These are phyloP conservation scores for Penicillium psychrosexuale DNA, from an alignment of 2,329 filamentous ascomycete genomes.

Conservation along the genomic window DNA sequence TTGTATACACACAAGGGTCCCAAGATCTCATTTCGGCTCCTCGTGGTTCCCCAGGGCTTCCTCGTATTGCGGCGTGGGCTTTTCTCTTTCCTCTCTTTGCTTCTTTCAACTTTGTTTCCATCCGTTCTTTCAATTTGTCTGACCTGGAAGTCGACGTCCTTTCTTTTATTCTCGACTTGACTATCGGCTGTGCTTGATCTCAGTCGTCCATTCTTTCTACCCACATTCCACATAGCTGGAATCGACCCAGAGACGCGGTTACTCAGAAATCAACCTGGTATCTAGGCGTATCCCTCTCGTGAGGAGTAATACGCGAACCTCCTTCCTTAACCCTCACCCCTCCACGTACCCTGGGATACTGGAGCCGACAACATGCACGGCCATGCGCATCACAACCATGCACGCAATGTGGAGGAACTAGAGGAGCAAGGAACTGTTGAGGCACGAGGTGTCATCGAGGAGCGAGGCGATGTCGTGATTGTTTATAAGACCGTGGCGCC, in stretches of 20 bases:
- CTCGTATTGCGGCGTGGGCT: not conserved
- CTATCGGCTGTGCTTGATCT: constrained; percentile 22
- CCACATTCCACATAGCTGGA: constrained; percentile 23
- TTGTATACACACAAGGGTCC: constrained; percentile 7
- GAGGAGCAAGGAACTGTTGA: constrained; percentile 13
- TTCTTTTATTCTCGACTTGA: constrained; percentile 20
- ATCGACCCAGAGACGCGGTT: constrained; percentile 14
- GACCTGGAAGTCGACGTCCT: constrained; percentile 27
- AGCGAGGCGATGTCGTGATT: constrained; percentile 26
- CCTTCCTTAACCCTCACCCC: not conserved
- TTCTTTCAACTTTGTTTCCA: not conserved
- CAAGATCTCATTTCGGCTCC: constrained; percentile 10
- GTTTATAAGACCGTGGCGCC: constrained; percentile 53
- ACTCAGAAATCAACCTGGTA: constrained; percentile 18
- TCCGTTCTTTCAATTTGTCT: constrained; percentile 10
- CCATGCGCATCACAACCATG: constrained; percentile 32
- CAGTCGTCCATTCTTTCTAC: constrained; percentile 27
- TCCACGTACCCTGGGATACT: constrained; percentile 1
- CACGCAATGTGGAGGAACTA: constrained; percentile 21
- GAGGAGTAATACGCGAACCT: not conserved
- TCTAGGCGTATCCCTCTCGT: constrained; percentile 11
- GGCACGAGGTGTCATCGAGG: constrained; percentile 2
- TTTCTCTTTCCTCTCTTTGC: not conserved
- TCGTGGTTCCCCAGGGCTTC: constrained; percentile 2
- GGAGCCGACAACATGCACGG: constrained; percentile 30